Evolutionary conservation across 345 rosid species (phyloP).

Genomic region (Passiflora organensis): DNA sequence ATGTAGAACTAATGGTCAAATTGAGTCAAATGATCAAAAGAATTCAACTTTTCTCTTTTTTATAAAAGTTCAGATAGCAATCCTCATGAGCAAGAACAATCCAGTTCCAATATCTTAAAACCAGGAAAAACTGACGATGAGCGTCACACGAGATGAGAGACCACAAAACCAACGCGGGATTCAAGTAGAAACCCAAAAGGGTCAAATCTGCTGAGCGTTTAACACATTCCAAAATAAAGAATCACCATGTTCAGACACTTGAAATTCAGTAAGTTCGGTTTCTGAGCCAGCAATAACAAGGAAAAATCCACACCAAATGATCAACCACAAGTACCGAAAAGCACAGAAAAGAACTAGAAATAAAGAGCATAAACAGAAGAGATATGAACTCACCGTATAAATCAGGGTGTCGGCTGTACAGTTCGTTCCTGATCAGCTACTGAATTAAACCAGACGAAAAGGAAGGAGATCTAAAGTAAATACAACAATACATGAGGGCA

Average conservation of each 20-base stretch:
- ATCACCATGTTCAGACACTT: background rate
- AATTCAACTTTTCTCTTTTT: slow-evolving; percentile 1
- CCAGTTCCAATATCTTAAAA: slow-evolving; percentile 8
- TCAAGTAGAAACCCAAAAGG: background rate
- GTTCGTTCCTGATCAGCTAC: slow-evolving; percentile 25
- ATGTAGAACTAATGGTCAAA: background rate
- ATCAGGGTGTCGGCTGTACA: slow-evolving; percentile 9
- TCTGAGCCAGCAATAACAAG: slow-evolving; percentile 2
- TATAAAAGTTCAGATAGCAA: slow-evolving; percentile 5
- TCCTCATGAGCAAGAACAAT: background rate
- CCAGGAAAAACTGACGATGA: background rate
- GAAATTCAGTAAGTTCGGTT: background rate
- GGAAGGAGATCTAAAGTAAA: slow-evolving; percentile 55
- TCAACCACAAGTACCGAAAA: slow-evolving; percentile 1
- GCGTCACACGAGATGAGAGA: slow-evolving; percentile 3
- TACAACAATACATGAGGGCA: slow-evolving; percentile 38
- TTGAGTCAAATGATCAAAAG: background rate
- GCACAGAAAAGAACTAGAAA: background rate
- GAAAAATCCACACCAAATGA: slow-evolving; percentile 1
- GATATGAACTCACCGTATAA: slow-evolving; percentile 29
- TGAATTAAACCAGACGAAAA: slow-evolving; percentile 27
- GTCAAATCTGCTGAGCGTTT: slow-evolving; percentile 26
- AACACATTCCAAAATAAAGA: slow-evolving; percentile 10
- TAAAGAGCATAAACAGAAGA: background rate
- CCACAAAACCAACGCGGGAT: slow-evolving; percentile 1